A percentile compares a stretch with the other conserved stretches of the same genome.
phyloP scores from a whole-genome alignment of 208 protist genomes.

The Trypanosoma melophagium region DNA sequence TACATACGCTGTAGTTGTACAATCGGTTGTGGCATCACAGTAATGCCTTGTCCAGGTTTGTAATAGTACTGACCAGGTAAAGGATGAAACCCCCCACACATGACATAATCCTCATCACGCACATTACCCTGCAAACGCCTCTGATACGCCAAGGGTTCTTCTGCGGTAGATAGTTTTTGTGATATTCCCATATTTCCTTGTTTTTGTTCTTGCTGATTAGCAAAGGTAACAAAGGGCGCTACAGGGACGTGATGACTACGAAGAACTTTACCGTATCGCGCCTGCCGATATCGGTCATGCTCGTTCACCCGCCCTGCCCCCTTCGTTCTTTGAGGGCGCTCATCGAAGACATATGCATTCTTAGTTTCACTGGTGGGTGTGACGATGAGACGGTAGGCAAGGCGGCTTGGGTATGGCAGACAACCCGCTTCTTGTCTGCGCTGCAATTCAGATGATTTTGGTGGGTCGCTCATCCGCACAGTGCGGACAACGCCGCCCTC shows the following conservation, averaged over 20 bases:
- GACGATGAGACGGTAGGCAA: constrained; percentile 36
- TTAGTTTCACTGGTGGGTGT: background rate
- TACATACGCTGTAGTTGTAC: constrained; percentile 4
- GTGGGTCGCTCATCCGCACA: constrained; percentile 25
- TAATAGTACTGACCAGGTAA: constrained; percentile 4
- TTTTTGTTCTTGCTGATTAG: background rate
- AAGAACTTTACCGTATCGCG: constrained; percentile 32
- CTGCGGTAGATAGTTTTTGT: background rate
- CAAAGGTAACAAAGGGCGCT: constrained; percentile 40
- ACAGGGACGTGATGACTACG: constrained; percentile 58
- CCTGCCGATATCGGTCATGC: constrained; percentile 33
- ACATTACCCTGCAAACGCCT: background rate
- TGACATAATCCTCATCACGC: constrained; percentile 12
- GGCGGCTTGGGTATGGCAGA: constrained; percentile 46
- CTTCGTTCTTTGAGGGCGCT: no score
- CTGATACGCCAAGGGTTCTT: background rate
- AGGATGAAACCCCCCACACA: constrained; percentile 13
- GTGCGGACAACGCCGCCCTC: constrained; percentile 39
- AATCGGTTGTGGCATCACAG: constrained; percentile 1
- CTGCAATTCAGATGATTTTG: constrained; percentile 17
- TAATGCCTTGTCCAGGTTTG: constrained; percentile 2
- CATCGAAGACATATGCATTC: no score
- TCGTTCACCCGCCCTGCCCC: constrained; percentile 18
- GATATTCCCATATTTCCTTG: no score
- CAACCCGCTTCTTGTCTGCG: constrained; percentile 30